phyloP scores from a whole-genome alignment of 2,329 filamentous ascomycete species.

The Claviceps cyperi region DNA sequence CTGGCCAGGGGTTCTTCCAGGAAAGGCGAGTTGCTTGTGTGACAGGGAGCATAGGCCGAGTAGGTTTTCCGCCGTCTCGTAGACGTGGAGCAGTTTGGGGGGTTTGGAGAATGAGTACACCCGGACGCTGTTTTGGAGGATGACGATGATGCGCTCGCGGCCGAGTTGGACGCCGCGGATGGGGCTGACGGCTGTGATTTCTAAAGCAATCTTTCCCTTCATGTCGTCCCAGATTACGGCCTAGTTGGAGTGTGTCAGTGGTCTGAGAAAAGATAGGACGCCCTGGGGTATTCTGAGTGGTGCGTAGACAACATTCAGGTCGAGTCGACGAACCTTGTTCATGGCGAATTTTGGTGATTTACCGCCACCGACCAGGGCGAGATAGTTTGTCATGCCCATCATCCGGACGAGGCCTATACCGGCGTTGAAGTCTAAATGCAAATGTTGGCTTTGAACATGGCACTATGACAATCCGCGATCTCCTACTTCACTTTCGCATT shows the following conservation, averaged over 20 bases:
- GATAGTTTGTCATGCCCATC: conserved; percentile 74
- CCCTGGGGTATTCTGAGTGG: not conserved
- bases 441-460: not conserved
- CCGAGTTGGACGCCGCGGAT: conserved; percentile 69
- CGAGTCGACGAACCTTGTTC: conserved; percentile 49
- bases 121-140: conserved; percentile 67
- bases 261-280: not conserved
- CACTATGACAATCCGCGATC: not conserved
- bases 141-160: conserved; percentile 62
- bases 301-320: not conserved
- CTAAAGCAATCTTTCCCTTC: conserved; percentile 54
- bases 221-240: conserved; percentile 86
- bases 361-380: conserved; percentile 81
- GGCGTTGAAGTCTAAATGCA: conserved; percentile 53
- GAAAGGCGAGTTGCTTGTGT: conserved; percentile 62
- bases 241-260: conserved; percentile 19
- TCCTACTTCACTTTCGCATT: not conserved
- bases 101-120: conserved; percentile 67
- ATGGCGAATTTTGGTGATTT: conserved; percentile 71
- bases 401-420: conserved; percentile 74
- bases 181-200: conserved; percentile 69
- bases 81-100: conserved; percentile 55
- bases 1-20: conserved; percentile 75
- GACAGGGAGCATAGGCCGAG: conserved; percentile 68
- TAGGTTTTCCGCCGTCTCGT: conserved; percentile 77